phyloP scores from a whole-genome alignment of 2,329 filamentous ascomycete species.

The Pestalotiopsis fici region DNA sequence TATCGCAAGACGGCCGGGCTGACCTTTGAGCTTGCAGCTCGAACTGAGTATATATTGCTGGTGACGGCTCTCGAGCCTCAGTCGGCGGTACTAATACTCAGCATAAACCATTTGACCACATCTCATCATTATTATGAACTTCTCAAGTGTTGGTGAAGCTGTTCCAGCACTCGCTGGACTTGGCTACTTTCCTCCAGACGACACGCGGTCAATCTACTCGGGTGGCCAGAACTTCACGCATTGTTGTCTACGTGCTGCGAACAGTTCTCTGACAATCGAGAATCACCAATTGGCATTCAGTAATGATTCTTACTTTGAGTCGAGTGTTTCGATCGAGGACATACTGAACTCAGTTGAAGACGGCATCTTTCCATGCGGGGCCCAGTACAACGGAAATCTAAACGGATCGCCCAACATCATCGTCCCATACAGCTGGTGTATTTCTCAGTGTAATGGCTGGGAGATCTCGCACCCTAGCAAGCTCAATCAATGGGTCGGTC shows the following conservation, averaged over 20 bases:
- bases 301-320: constrained; percentile 20
- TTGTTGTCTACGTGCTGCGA: constrained; percentile 29
- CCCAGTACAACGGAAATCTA: constrained; percentile 21
- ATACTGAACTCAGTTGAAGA: constrained; percentile 16
- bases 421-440: constrained; percentile 30
- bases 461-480: constrained; percentile 25
- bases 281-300: constrained; percentile 24
- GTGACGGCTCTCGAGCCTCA: background rate
- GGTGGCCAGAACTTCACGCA: constrained; percentile 31
- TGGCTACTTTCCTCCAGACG: constrained; percentile 12
- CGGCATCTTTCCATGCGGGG: constrained; percentile 28
- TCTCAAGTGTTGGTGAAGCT: constrained; percentile 8
- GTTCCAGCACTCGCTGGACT: constrained; percentile 26
- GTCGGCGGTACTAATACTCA: background rate
- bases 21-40: background rate
- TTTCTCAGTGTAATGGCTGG: constrained; percentile 27
- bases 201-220: constrained; percentile 12
- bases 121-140: background rate
- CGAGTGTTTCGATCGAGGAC: constrained; percentile 17
- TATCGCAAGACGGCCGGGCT: background rate
- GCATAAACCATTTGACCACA: background rate
- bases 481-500: constrained; percentile 33
- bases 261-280: constrained; percentile 20
- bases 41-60: background rate
- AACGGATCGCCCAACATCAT: constrained; percentile 21